Evolutionary conservation across 1,284 basidiomycete species (phyloP), one percentile per base, ranked within the genome.

Genomic region (Melampsora americana): DNA sequence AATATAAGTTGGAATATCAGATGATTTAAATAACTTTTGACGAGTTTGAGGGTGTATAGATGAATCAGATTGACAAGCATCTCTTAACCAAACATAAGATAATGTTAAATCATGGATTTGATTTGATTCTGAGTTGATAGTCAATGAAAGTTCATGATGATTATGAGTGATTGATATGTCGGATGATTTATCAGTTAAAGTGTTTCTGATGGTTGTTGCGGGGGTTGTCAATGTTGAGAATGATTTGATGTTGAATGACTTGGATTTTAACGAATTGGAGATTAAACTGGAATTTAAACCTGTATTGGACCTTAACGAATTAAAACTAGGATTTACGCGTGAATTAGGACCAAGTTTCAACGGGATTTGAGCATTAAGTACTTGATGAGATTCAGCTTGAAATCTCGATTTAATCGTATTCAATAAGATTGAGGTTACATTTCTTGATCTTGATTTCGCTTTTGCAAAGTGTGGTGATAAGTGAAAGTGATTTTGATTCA

Each of bases 1-100:
- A 85, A 69, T 87, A 81, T 86, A 77, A 0, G 87, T 85, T 5
- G 84, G 81, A 12, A 84, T 79, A 77, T 84, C 83, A 39, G 80
- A 91, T 0, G 90, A 88, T 66, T 87, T 84, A 81, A 90, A 89
- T 0, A 93, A 85, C 78, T 91, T 92, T 83, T 94, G 92, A 12
- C 84, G 84, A 0, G 90, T 92, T n/a, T 87, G 86, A 0, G 89
- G 87, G 80, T 94, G 89, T 5, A 92, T 84, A 77, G 89, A 91
- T 9, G 84, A 80, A 0, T 83, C 80, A 78, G 88, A 88, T 48
- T 84, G 84, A 79, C 88, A 89, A 0, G 86, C 84, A 79, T 90
- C 89, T 26, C 88, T 85, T 5, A 90, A 85, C 80, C 81, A 84
- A 48, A 83, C 78, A 74, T 78, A 80, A 60, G 75, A 81, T 74